Evolutionary conservation across 495 filamentous ascomycete species (phyloP), one percentile per base, ranked within the genome.

Genomic region (Penicillium simplicissimum): DNA sequence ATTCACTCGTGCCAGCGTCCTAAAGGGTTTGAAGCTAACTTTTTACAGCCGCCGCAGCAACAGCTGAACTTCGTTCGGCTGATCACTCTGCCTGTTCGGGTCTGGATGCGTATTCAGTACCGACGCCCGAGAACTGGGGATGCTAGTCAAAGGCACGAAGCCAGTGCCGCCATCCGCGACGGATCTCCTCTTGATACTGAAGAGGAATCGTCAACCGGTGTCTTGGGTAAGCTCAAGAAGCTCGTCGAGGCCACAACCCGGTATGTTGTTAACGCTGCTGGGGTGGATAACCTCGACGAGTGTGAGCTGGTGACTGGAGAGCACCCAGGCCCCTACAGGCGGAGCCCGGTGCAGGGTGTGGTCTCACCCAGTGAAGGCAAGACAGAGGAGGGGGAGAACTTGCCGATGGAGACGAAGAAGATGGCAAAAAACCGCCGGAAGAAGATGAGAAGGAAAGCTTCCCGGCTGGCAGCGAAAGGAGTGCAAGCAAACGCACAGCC

Each of bases 61-160:
- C 23, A 62, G 58, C 21, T 21, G 6, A 28, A 34, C 8, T 66
- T 45, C 33, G 48, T 53, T 13, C 34, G 61, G 23, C 31, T 54
- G n/a, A 61, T 67, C 17, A 47, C 40, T 10, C 10, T 57, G 36
- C 63, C 66, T 14, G 54, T 48, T 28, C 56, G 63, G 17, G 35
- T 68, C 13, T 66, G 64, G 54, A 53, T 63, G 15, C 40, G 45
- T 14, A 54, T 49, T 11, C 48, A 42, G 42, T 45, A 42, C 36
- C 15, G 28, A 23, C 5, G 25, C 19, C 10, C 51, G 11, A 34
- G 15, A 11, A 35, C 3, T 31, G 6, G n/a, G 42, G 28, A 35
- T 40, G 15, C 19, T 13, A 55, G 17, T 33, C 19, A 38, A 40
- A 14, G 9, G 53, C 53, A 28, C 10, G 17, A 36, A 14, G 11